Evolutionary conservation across 202 grass and related monocot genomes (phyloP), one percentile per base, ranked within the genome.

Genomic region (Cymbopogon flexuosus): DNA sequence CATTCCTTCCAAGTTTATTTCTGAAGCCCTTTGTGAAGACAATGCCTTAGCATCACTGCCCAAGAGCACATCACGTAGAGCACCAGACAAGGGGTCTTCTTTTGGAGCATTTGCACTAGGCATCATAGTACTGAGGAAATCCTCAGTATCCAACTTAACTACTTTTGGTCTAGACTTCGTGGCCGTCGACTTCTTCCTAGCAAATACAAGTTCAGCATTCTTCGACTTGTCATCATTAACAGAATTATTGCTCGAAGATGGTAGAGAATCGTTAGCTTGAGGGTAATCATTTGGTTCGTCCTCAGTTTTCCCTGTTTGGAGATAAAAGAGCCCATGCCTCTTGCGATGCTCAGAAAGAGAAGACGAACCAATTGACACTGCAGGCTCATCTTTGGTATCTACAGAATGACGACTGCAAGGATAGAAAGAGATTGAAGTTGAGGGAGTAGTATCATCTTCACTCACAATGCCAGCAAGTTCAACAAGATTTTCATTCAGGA

Each of bases 141-240:
- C 88, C 59, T 94, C 90, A 22, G 82, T 86, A 79, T 98, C 92
- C 82, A 98, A 42, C 81, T 90, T 94, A 77, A 98, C 86, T 68
- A 98, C 95, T 65, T 85, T 86, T 54, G 95, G 95, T 83, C 95
- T 86, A 15, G 90, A 91, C 65, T 86, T 95, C 6, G 70, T 76
- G 59, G 80, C 14, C 80, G 91, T 98, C 8, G 42, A 8, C 30
- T 86, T 94, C 86, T 81, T 91, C 58, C 59, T 67, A 84, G 72
- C 8, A 61, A 83, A 27, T 49, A 74, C 65, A 56, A 75, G 77
- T 19, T 81, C 31, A 22, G 79, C 71, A 45, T 63, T 73, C 35
- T 87, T 86, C 14, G 11, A 77, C 78, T 71, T 72, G 45, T 91
- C 83, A 36, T 84, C 81, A 31, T 3, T 57, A 33, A 72, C 8